Evolutionary conservation across 331 rosid species (phyloP).

Genomic region (Quercus phellos): DNA sequence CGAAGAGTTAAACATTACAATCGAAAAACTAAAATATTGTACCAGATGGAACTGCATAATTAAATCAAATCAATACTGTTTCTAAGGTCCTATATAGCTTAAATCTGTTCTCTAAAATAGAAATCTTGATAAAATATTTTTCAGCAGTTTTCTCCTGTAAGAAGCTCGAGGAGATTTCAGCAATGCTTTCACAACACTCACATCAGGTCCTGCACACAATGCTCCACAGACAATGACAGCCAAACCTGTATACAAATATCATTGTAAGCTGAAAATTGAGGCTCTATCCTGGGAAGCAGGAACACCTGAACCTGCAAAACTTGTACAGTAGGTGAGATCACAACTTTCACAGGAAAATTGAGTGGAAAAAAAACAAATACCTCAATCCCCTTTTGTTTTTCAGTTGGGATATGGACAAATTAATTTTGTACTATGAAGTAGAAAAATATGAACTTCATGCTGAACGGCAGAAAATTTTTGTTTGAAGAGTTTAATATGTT

Average conservation of each 20-base stretch:
- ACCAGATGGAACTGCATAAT: neutral
- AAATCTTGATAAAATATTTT: neutral
- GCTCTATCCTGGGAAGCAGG: conserved; percentile 28
- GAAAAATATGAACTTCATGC: neutral
- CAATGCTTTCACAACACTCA: conserved; percentile 19
- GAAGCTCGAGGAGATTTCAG: neutral
- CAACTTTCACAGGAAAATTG: neutral
- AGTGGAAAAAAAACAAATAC: neutral
- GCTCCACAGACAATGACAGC: conserved; percentile 27
- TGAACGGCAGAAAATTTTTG: neutral
- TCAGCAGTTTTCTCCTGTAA: conserved; percentile 6
- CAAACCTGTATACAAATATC: conserved; percentile 36
- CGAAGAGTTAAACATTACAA: neutral
- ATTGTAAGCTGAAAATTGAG: conserved; percentile 25
- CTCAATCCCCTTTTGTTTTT: neutral
- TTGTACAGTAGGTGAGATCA: conserved; percentile 23
- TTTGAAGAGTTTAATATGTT: neutral
- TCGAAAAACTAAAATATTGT: neutral
- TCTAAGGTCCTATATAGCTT: conserved; percentile 1
- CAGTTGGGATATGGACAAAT: neutral
- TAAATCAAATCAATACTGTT: conserved; percentile 1
- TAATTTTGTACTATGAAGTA: neutral
- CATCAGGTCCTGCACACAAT: conserved; percentile 23
- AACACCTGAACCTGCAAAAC: conserved; percentile 37
- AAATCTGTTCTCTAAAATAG: neutral